Percentiles rank a stretch among this genome's conserved stretches.
phyloP scores from a whole-genome alignment of 345 rosid genomes.

The Eucalyptus microcorys region DNA sequence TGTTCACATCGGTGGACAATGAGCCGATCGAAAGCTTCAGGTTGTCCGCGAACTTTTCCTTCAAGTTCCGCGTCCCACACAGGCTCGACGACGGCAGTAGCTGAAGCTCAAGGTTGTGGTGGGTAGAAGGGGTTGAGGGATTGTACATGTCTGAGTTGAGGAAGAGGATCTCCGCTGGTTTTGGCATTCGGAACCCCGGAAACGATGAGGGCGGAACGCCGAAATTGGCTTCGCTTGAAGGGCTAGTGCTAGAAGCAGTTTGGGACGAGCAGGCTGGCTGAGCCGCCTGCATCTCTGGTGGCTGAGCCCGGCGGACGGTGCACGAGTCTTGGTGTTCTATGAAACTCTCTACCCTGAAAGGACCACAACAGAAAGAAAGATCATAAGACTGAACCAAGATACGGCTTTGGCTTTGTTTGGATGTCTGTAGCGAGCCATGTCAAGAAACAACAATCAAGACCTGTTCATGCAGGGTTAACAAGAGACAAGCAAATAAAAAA shows the following conservation, averaged over 20 bases:
- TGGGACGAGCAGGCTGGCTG: conserved; percentile 39
- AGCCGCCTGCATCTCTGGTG: conserved; percentile 1
- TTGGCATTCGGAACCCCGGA: not conserved
- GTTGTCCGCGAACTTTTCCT: conserved; percentile 21
- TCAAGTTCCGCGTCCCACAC: not conserved
- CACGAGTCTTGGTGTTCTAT: conserved; percentile 96
- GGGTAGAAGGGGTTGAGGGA: not conserved
- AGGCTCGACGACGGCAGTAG: conserved; percentile 7
- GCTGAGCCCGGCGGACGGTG: conserved; percentile 43
- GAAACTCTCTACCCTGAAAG: conserved; percentile 81
- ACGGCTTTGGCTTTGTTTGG: not conserved
- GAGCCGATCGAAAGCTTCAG: conserved; percentile 57
- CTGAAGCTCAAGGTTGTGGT: conserved; percentile 55
- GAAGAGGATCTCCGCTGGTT: not conserved
- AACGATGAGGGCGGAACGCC: not conserved
- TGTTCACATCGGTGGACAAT: not conserved
- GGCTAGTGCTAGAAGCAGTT: conserved; percentile 57
- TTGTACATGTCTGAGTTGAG: not conserved
- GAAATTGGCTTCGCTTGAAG: conserved; percentile 36
- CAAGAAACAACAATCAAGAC: not conserved
- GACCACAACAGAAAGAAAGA: not conserved
- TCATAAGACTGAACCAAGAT: not conserved
- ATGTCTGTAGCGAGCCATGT: not conserved
- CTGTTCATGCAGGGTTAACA: not conserved
- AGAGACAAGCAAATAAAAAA: not conserved